Conservation (phyloP, 2,329 filamentous ascomycete species). For the Fusarium sp. region DNA sequence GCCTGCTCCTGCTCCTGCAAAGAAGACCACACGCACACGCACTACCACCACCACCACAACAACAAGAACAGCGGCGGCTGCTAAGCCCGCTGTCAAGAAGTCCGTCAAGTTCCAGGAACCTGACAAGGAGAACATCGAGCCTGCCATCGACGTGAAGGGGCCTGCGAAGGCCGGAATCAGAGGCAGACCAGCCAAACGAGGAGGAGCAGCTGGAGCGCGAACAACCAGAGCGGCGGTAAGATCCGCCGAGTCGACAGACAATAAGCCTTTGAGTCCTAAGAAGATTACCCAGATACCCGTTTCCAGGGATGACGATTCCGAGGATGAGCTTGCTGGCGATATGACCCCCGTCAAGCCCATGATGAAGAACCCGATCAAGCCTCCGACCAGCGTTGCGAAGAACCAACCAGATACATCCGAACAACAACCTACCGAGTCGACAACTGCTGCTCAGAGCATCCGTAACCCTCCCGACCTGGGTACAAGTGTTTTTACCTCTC, state of each 20-base stretch:
- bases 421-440: slow-evolving; percentile 41
- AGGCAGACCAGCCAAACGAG: slow-evolving; percentile 62
- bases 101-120: slow-evolving; percentile 75
- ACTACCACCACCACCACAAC: slow-evolving; percentile 50
- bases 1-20: slow-evolving; percentile 51
- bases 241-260: slow-evolving; percentile 54
- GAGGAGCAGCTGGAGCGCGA: slow-evolving; percentile 50
- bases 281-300: slow-evolving; percentile 72
- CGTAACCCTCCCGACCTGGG: slow-evolving; percentile 56
- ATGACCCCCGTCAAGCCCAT: slow-evolving; percentile 66
- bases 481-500: slow-evolving; percentile 64
- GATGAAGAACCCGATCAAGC: slow-evolving; percentile 70
- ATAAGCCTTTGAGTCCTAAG: slow-evolving; percentile 73
- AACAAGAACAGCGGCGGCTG: slow-evolving; percentile 54
- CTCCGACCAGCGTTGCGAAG: slow-evolving; percentile 49
- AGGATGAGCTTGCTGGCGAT: slow-evolving; percentile 72
- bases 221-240: slow-evolving; percentile 56
- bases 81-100: slow-evolving; percentile 69
- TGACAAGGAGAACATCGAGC: slow-evolving; percentile 74
- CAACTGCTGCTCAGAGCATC: slow-evolving; percentile 50
- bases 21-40: slow-evolving; percentile 52
- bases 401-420: slow-evolving; percentile 28
- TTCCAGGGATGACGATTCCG: slow-evolving; percentile 66
- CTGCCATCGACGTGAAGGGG: slow-evolving; percentile 57
- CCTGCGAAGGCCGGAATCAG: slow-evolving; percentile 55